Percentiles rank a stretch among this genome's conserved stretches.
These are phyloP conservation scores for Ligustrum vulgare DNA, from an alignment of 257 asterid genomes.

Conservation along the genomic window DNA sequence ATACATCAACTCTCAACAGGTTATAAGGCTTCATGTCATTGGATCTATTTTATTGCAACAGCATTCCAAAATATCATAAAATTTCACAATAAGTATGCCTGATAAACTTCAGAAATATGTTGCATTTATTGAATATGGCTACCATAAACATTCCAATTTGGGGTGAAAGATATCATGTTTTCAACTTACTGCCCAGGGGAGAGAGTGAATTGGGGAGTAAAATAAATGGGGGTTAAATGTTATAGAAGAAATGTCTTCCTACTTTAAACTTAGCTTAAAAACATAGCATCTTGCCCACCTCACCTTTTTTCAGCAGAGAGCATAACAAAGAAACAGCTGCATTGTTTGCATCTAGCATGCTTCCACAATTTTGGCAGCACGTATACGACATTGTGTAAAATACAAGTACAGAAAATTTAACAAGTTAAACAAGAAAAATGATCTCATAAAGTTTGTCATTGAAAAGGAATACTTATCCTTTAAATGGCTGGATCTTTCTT, in stretches of 20 bases:
- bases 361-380: slow-evolving; percentile 38
- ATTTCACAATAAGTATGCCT: neutral
- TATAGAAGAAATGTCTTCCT: neutral
- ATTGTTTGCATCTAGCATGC: slow-evolving; percentile 19
- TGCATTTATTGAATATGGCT: neutral
- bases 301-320: slow-evolving; percentile 28
- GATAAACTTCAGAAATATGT: neutral
- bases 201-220: neutral
- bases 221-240: neutral
- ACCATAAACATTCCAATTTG: neutral
- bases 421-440: neutral
- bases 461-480: slow-evolving; percentile 1
- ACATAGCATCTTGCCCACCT: slow-evolving; percentile 12
- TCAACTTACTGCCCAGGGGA: neutral
- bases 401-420: neutral
- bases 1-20: neutral
- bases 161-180: neutral
- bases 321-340: slow-evolving; percentile 7
- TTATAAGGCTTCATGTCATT: neutral
- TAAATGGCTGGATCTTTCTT: neutral
- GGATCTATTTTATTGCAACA: neutral
- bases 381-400: slow-evolving; percentile 5
- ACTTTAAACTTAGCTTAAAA: neutral
- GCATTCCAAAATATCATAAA: neutral
- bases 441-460: slow-evolving; percentile 2